Base-by-base conservation (phyloP, 306 rosid genomes). In the Fragaria ananassa region DNA sequence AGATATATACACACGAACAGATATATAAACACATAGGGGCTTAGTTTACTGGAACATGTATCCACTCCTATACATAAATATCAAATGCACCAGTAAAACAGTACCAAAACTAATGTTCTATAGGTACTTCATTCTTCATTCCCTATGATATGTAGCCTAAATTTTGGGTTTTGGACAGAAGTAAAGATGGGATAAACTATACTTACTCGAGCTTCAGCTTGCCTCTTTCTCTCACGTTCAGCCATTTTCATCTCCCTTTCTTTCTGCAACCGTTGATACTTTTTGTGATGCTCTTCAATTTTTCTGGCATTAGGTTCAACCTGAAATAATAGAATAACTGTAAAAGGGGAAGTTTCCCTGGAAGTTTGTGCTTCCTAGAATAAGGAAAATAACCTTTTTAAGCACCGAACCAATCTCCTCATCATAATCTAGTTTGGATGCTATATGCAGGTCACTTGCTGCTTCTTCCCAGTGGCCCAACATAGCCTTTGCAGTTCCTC, bases 381-480 rank as follows among this genome's bases (percentile, higher is more conserved):
- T 51, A 44, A 51, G 47, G 79, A 0, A 63, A 70, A 35, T 68
- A 74, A 93, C 98, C 93, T 82, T 89, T 78, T 85, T 90, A 69
- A 93, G 95, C 71, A 83, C 82, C 62, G 47, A 54, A 65, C 80
- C 88, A 67, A 91, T 89, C 83, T 91, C 98, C 84, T 93, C 96
- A 76, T 93, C 98, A 49, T 77, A 84, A 79, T 93, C 98, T 67
- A 93, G 72, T 67, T 78, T 89, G 29, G 95, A 93, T 72, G 95
- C 98, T 46, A 88, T 76, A 53, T 34, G 95, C 79, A 93, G 93
- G 85, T 93, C 98, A 66, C 66, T 78, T 8, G 86, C 92, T 3
- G 95, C 89, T 80, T 85, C 89, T 83, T 78, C 91, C 98, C 95
- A 93, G 34, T 82, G 82, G 63, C 93, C 98, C 87, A 93, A 78